Percentiles rank a stretch among this genome's conserved stretches.
Evolutionary conservation across 2,329 filamentous ascomycete genomes (phyloP).

Genomic region (Chrysosporium keratinophilum): DNA sequence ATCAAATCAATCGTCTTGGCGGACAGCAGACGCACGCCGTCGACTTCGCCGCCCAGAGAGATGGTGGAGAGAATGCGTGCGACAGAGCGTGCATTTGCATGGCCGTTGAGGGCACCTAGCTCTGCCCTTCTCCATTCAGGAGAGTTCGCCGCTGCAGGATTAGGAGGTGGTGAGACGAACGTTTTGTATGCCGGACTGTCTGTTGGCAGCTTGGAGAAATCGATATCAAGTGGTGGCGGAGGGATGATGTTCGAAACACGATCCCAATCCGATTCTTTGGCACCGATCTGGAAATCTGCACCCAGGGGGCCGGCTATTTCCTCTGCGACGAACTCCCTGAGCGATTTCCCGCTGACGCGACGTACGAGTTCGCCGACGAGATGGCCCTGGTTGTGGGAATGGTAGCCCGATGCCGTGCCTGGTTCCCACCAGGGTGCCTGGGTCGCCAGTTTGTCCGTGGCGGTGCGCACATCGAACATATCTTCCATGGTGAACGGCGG

Average conservation of each 20-base stretch:
- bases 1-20: too few species aligned
- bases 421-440: constrained; percentile 40
- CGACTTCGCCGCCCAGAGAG: too few species aligned
- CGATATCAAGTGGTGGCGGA: too few species aligned
- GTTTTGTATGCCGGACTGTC: too few species aligned
- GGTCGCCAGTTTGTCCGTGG: constrained; percentile 29
- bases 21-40: too few species aligned
- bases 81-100: too few species aligned
- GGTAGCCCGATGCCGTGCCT: constrained; percentile 38
- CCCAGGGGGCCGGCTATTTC: constrained; percentile 35
- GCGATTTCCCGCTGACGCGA: constrained; percentile 32
- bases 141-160: too few species aligned
- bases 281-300: constrained; percentile 42
- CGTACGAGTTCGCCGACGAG: constrained; percentile 38
- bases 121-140: too few species aligned
- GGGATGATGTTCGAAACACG: constrained; percentile 30
- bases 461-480: constrained; percentile 25
- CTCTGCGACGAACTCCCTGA: constrained; percentile 37
- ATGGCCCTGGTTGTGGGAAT: constrained; percentile 33
- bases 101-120: too few species aligned
- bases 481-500: constrained; percentile 25
- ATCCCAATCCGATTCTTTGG: constrained; percentile 33
- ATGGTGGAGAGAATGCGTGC: too few species aligned
- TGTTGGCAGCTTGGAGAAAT: too few species aligned
- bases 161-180: too few species aligned